These are phyloP conservation scores for Calonectria pseudoturangicola DNA, from an alignment of 2,329 filamentous ascomycete species.

Conservation along the genomic window DNA sequence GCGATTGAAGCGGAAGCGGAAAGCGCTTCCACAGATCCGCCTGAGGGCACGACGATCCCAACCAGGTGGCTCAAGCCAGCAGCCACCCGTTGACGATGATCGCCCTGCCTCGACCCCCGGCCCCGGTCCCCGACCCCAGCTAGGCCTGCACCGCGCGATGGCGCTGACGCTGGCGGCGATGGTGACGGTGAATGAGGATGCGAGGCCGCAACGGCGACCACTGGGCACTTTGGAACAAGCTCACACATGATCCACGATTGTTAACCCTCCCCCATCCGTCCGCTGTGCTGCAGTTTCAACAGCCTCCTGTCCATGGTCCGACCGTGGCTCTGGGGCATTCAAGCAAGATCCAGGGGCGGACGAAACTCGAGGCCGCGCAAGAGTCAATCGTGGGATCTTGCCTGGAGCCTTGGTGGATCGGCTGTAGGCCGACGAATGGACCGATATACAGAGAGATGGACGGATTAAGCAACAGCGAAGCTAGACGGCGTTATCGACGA, in stretches of 20 bases:
- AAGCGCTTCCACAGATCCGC: constrained; percentile 49
- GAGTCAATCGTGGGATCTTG: constrained; percentile 31
- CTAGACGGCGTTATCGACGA: constrained; percentile 42
- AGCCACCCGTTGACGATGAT: constrained; percentile 57
- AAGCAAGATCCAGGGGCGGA: constrained; percentile 9
- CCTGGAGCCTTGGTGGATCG: constrained; percentile 19
- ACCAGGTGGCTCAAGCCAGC: constrained; percentile 51
- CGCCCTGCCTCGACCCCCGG: constrained; percentile 52
- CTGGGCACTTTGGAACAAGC: constrained; percentile 28
- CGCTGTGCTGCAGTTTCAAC: background rate
- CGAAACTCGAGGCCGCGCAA: constrained; percentile 33
- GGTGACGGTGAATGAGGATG: constrained; percentile 49
- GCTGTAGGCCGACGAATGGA: constrained; percentile 34
- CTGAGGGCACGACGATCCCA: constrained; percentile 50
- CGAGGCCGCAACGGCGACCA: constrained; percentile 39
- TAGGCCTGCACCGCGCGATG: constrained; percentile 33
- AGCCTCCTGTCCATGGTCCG: constrained; percentile 10
- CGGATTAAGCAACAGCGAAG: constrained; percentile 35
- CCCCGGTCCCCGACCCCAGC: constrained; percentile 39
- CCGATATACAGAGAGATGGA: constrained; percentile 40
- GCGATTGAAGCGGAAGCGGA: constrained; percentile 42
- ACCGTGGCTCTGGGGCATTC: constrained; percentile 1
- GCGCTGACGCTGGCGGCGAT: constrained; percentile 46
- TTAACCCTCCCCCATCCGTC: constrained; percentile 20
- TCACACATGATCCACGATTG: constrained; percentile 34